Base-by-base conservation (phyloP, 2,329 filamentous ascomycete species). In the Claviceps cyperi region DNA sequence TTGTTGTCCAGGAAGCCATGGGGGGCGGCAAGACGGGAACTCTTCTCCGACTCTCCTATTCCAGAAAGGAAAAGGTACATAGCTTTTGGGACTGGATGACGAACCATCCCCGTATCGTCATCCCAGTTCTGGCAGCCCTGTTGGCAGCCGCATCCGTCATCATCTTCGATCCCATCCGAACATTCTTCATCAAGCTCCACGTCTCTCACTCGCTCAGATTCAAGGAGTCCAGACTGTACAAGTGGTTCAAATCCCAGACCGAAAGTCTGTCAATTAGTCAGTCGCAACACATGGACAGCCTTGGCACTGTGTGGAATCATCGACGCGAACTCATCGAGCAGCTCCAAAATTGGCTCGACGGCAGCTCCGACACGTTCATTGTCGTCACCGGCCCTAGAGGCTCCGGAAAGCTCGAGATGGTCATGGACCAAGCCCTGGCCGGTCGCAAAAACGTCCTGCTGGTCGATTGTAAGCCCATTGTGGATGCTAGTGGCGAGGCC, bases 141-240 rank as follows among this genome's bases (percentile, higher is more conserved):
- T 63, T 95, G 32, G 89, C 90, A 0, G 82, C 84, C 36, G 71
- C 92, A 46, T 94, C 90, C 0, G 88, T 96, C 19, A 80, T 86
- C 1, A 74, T 97, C 7, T 97, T 98, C 60, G 92, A 98, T 58
- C 92, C 92, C 0, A 90, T 98, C 51, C 81, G 92, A 43, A 90
- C 89, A 0, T 92, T 94, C 62, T 96, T 94, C 59, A 86, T 97
- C 67, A 88, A 88, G 60, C 76, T 84, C 4, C 89, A 95, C 62
- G 82, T 98, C 47, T 88, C 89, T 35, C 78, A 83, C 45, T 80
- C 82, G 0, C 80, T 92, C 53, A 78, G 85, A 51, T 70, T 92
- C 35, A 81, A 80, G 43, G 81, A 92, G 53, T 91, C 81, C 59
- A 75, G 70, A 45, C 60, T 90, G 15, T 86, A 87, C 65, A 79